phyloP scores from a whole-genome alignment of 208 protist genomes.

The Trypanosoma theileri region DNA sequence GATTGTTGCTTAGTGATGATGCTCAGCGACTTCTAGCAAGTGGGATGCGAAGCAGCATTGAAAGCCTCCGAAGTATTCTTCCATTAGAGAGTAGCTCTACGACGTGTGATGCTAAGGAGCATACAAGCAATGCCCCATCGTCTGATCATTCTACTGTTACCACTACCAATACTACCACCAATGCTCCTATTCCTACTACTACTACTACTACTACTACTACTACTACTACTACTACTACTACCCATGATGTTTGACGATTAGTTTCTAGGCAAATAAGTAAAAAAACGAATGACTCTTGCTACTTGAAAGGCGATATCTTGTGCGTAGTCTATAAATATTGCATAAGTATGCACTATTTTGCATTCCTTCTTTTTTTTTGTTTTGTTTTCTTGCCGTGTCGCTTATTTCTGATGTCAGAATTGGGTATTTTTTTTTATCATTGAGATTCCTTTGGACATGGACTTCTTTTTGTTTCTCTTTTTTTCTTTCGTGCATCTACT shows the following conservation, averaged over 20 bases:
- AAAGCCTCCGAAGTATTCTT: constrained; percentile 30
- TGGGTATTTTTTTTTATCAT: too few relatives aligned
- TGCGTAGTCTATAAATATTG: too few relatives aligned
- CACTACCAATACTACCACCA: not conserved
- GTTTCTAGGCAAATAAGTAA: too few relatives aligned
- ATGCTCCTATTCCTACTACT: too few relatives aligned
- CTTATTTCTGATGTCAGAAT: too few relatives aligned
- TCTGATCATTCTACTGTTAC: constrained; percentile 11
- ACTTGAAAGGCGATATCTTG: too few relatives aligned
- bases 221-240: not conserved
- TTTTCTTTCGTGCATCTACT: not conserved
- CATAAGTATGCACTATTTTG: too few relatives aligned
- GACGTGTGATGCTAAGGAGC: not conserved
- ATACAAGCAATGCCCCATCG: not conserved
- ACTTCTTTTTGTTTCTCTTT: constrained; percentile 1
- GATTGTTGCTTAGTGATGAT: constrained; percentile 36
- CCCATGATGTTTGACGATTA: not conserved
- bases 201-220: not conserved
- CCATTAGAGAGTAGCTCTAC: not conserved
- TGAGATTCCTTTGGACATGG: not conserved
- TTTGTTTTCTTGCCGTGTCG: too few relatives aligned
- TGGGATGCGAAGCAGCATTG: constrained; percentile 25
- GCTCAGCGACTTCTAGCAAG: constrained; percentile 33
- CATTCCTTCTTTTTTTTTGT: too few relatives aligned
- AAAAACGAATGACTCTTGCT: too few relatives aligned